Evolutionary conservation across 345 rosid genomes (phyloP), one percentile per base, ranked within the genome.

Genomic region (Pistacia integerrima): DNA sequence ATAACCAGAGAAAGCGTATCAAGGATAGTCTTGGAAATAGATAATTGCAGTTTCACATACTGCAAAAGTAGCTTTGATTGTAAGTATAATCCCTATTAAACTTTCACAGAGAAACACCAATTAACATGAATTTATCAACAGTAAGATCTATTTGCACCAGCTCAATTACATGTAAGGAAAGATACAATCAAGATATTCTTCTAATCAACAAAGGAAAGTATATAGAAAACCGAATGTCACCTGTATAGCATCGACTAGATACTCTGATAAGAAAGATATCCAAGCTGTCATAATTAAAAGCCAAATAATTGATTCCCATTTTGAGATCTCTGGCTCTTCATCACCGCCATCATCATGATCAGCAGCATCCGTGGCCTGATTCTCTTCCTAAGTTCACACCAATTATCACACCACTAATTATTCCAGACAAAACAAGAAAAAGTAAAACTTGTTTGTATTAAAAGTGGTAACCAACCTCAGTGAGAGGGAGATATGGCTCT

Each of bases 211-310:
- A 13, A 28, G 48, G n/a, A 44, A 62, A 65, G 60, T n/a, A 14
- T n/a, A 14, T 0, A 18, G 62, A 56, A 14, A 66, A 30, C 35
- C 33, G 78, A 55, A 63, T 22, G 18, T 54, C 81, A 95, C 99
- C 93, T 95, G 74, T 51, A 95, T 91, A 74, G 98, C 90, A 87
- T 91, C 94, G 33, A 95, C 99, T 79, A 95, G 86, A 85, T 93
- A 93, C 60, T 91, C 96, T 0, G 99, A 95, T 57, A 95, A 84
- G 80, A 91, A 76, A 62, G 97, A 95, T 62, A 95, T 93, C 97
- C 99, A 93, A 78, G 91, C 91, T 2, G 98, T 89, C 90, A 95
- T 85, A 75, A 93, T 86, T 28, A 84, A 79, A 57, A 95, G 97
- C 99, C 99, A 95, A 67, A 89, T 82, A 48, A 95, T 60, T 30